A percentile compares a stretch with the other conserved stretches of the same genome.
phyloP scores from a whole-genome alignment of 2,329 filamentous ascomycete genomes.

The Catunica adiposa region DNA sequence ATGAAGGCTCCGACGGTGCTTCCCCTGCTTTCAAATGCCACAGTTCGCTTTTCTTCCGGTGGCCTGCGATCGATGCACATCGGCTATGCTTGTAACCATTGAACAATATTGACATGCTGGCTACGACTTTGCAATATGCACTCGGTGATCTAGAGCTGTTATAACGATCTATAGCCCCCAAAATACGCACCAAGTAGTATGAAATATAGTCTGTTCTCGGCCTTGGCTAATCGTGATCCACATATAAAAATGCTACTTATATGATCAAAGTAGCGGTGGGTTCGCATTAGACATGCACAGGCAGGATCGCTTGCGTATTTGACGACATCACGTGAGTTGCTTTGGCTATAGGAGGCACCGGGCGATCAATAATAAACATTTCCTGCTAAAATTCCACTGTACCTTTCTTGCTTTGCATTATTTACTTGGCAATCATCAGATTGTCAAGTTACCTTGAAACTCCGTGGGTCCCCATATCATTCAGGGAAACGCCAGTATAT shows the following conservation, averaged over 20 bases:
- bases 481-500: neutral
- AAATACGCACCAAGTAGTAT: neutral
- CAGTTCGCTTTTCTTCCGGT: neutral
- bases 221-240: neutral
- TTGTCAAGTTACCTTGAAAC: neutral
- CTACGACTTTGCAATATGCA: neutral
- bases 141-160: neutral
- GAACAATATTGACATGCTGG: neutral
- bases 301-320: neutral
- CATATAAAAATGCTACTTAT: neutral
- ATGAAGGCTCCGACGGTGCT: neutral
- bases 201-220: neutral
- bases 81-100: neutral
- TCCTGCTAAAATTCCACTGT: neutral
- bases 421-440: neutral
- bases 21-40: neutral
- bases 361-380: neutral
- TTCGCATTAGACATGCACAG: neutral
- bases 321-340: neutral
- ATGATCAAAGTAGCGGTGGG: neutral
- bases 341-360: neutral
- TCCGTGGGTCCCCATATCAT: neutral
- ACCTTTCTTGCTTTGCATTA: neutral
- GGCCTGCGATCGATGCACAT: neutral
- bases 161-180: neutral